Percentiles rank a stretch among this genome's conserved stretches.
Evolutionary conservation across 2,329 filamentous ascomycete species (phyloP).

Genomic region (Ascochyta pisi): DNA sequence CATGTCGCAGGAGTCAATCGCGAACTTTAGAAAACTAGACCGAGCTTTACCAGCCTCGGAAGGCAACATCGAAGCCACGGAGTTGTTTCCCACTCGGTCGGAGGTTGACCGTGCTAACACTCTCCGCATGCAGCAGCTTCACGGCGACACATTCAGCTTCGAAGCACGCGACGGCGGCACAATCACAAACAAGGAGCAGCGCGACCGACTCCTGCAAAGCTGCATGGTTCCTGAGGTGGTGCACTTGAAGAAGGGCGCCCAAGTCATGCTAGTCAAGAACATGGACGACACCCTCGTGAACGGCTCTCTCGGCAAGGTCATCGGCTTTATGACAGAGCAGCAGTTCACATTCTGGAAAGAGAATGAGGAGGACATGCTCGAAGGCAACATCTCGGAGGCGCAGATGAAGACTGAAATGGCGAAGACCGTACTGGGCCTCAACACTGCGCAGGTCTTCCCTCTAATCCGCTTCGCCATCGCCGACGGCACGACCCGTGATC

Average conservation of each 20-base stretch:
- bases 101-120: constrained; percentile 91
- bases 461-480: constrained; percentile 82
- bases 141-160: constrained; percentile 72
- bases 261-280: constrained; percentile 99
- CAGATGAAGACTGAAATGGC: constrained; percentile 55
- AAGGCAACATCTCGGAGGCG: constrained; percentile 53
- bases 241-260: constrained; percentile 85
- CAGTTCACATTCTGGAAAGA: constrained; percentile 65
- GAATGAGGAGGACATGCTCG: constrained; percentile 63
- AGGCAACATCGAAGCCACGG: constrained; percentile 82
- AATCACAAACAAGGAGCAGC: constrained; percentile 68
- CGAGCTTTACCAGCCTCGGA: constrained; percentile 69
- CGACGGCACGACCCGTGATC: constrained; percentile 76
- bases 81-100: constrained; percentile 87
- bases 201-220: constrained; percentile 80
- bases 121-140: constrained; percentile 72
- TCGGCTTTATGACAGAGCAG: constrained; percentile 76
- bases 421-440: constrained; percentile 55
- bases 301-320: constrained; percentile 86
- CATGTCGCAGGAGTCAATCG: constrained; percentile 77
- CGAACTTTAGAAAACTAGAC: constrained; percentile 75
- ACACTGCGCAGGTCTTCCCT: constrained; percentile 70
- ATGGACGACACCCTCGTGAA: constrained; percentile 94
- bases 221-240: constrained; percentile 91
- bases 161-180: constrained; percentile 77